Evolutionary conservation across 805 yeast genomes (phyloP), one percentile per base, ranked within the genome.

Genomic region (Pichia eremophila): DNA sequence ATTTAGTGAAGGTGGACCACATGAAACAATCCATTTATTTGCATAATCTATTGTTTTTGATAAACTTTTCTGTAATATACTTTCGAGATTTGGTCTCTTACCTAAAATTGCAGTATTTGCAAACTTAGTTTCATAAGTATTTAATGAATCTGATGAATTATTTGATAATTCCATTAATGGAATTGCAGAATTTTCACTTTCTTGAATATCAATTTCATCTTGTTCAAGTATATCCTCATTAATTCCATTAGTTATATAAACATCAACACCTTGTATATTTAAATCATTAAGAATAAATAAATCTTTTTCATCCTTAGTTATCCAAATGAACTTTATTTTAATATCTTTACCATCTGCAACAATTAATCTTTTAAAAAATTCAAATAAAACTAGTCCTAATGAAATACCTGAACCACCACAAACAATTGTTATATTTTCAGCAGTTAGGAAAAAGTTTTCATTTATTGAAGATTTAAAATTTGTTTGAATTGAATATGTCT

Each of bases 331-430:
- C 22, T 67, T 65, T 2, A 75, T 56, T 42, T 52, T 62, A 7
- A 69, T 51, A 36, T 64, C 66, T 37, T 47, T 53, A 1, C 52
- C 56, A 22, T 57, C 61, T 9, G 41, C 51, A 17, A 48, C 54
- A 10, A 52, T 54, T 32, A 60, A 59, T 5, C 45, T 43, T 18
- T 57, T 57, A 43, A 78, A 65, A 48, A 71, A 64, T 42, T 70
- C 69, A 55, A 69, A 74, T 1, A 81, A 39, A 0, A 85, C 80
- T 10, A 81, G 51, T 4, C 82, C 84, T 46, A 74, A 74, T 0
- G 89, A 79, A 11, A 84, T 73, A 1, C 91, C 90, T 2, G 87
- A 77, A 0, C 93, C 93, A 14, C 90, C 91, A 52, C 82, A 76
- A 1, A 83, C 68, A 18, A 83, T 70, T 15, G 68, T 59, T 1